A percentile compares a stretch with the other conserved stretches of the same genome.
These are phyloP conservation scores for Inosperma sp. DNA, from an alignment of 768 basidiomycete genomes.

Conservation along the genomic window DNA sequence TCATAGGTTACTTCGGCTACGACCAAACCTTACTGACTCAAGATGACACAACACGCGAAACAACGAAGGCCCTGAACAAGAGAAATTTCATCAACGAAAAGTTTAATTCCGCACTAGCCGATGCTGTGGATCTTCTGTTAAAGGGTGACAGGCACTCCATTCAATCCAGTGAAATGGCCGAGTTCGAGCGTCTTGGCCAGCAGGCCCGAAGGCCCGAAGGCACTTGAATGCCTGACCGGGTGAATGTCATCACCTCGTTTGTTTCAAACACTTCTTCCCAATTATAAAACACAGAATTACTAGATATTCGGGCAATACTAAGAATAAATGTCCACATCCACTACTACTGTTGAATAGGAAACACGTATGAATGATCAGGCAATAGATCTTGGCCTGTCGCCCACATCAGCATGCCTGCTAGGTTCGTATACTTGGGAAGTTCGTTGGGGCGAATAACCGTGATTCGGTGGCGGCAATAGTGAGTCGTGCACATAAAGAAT, in stretches of 20 bases:
- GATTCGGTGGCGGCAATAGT: slow-evolving; percentile 6
- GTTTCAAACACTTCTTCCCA: too few relatives aligned
- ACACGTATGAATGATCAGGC: slow-evolving; percentile 24
- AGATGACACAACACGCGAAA: slow-evolving; percentile 22
- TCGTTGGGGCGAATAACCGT: slow-evolving; percentile 1
- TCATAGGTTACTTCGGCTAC: slow-evolving; percentile 46
- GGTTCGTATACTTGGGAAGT: neutral
- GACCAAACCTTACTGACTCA: slow-evolving; percentile 30
- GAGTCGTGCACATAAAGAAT: neutral
- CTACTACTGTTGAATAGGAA: neutral
- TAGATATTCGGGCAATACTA: neutral
- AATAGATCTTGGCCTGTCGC: slow-evolving; percentile 43
- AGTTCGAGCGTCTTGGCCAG: slow-evolving; percentile 27
- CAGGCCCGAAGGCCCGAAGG: slow-evolving; percentile 20
- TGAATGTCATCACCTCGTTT: neutral
- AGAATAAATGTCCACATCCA: neutral
- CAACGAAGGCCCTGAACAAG: slow-evolving; percentile 31
- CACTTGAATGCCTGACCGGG: neutral
- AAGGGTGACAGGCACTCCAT: slow-evolving; percentile 20
- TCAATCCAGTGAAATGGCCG: slow-evolving; percentile 21
- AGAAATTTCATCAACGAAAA: slow-evolving; percentile 43
- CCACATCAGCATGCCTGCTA: slow-evolving; percentile 17
- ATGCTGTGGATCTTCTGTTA: slow-evolving; percentile 36
- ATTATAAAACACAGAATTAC: neutral
- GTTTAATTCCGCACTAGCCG: slow-evolving; percentile 42